Evolutionary conservation across 179 eudicot genomes (phyloP).

Genomic region (Dionaea muscipula): DNA sequence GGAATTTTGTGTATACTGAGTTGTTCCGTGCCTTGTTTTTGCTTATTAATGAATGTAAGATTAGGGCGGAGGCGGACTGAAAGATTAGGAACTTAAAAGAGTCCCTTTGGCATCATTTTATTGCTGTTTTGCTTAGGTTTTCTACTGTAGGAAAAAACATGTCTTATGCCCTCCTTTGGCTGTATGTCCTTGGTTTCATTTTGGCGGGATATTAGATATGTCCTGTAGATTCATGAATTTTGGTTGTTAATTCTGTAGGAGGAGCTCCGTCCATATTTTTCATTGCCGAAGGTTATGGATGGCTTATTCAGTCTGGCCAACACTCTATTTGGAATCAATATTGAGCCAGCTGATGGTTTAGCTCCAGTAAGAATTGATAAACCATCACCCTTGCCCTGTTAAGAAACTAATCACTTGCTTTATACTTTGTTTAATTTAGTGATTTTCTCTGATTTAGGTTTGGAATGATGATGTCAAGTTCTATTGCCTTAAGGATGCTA

Average conservation of each 20-base stretch:
- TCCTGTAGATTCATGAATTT: conserved; percentile 3
- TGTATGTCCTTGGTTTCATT: no score
- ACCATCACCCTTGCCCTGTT: neutral
- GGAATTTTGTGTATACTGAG: no score
- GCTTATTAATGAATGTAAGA: no score
- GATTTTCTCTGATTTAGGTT: conserved; percentile 32
- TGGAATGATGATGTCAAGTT: conserved; percentile 88
- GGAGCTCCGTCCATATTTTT: conserved; percentile 91
- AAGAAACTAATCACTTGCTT: neutral
- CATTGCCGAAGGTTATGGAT: conserved; percentile 97
- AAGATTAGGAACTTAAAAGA: no score
- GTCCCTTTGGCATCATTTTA: no score
- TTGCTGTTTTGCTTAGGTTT: no score
- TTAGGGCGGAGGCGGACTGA: no score
- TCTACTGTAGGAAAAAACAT: no score
- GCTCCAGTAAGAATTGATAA: conserved; percentile 56
- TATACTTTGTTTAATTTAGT: neutral
- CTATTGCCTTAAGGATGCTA: conserved; percentile 71
- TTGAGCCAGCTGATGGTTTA: conserved; percentile 84
- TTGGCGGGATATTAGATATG: no score
- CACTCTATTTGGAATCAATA: conserved; percentile 58
- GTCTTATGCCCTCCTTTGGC: no score
- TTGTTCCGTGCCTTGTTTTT: no score
- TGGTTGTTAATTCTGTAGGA: conserved; percentile 38
- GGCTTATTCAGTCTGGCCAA: conserved; percentile 83